Conservation (phyloP, 371 early-diverging fungal species). For the Saksenaea vasiformis region DNA sequence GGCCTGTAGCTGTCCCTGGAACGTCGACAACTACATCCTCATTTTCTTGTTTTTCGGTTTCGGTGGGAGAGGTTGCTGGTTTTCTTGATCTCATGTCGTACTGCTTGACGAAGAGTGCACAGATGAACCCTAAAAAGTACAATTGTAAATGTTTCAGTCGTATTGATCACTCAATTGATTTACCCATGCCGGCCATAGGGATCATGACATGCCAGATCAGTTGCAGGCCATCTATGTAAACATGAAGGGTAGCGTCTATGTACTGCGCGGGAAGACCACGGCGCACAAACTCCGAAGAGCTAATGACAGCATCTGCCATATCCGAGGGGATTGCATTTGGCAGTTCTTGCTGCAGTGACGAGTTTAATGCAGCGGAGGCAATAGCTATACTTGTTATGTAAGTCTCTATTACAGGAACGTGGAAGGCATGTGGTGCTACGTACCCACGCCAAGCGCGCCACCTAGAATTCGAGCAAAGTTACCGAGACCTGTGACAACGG, state of each 20-base stretch:
- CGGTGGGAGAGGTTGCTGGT: not conserved
- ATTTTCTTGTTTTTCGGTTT: not conserved
- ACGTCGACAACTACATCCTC: not conserved
- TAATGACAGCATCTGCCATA: conserved; percentile 19
- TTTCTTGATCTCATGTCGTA: not conserved
- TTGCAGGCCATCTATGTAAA: conserved; percentile 31
- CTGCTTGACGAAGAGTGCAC: not conserved
- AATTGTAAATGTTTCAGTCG: not conserved
- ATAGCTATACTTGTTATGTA: conserved; percentile 26
- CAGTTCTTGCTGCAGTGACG: conserved; percentile 27
- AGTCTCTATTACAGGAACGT: not conserved
- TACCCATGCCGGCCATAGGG: conserved; percentile 36
- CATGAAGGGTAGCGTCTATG: conserved; percentile 15
- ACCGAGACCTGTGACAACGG: conserved; percentile 48
- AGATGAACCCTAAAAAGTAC: not conserved
- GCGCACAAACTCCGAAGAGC: conserved; percentile 38
- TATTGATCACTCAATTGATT: not conserved
- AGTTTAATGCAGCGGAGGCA: conserved; percentile 41
- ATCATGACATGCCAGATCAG: conserved; percentile 44
- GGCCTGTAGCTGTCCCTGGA: not conserved
- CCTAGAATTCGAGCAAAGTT: conserved; percentile 50
- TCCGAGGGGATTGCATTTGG: conserved; percentile 29
- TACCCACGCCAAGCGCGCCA: conserved; percentile 46
- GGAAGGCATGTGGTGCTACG: not conserved
- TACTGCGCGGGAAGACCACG: conserved; percentile 39